These are phyloP conservation scores for Hydrangea macrophylla DNA, from an alignment of 148 eudicot genomes.

Conservation along the genomic window DNA sequence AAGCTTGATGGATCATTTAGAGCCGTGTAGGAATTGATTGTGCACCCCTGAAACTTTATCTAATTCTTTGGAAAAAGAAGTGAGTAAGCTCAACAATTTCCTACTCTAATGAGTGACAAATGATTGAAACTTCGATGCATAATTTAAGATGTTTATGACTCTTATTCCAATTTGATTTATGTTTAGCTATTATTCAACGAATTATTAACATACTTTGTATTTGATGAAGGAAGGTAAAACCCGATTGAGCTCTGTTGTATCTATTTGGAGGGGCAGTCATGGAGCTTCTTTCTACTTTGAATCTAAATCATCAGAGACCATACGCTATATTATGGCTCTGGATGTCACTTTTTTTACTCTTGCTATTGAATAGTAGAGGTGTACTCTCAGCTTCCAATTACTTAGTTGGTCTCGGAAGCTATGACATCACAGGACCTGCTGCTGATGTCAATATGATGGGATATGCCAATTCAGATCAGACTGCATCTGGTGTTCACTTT, in stretches of 20 bases:
- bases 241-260: conserved; percentile 6
- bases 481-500: conserved; percentile 70
- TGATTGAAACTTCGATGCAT: not conserved
- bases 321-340: conserved; percentile 30
- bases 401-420: conserved; percentile 78
- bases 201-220: not conserved
- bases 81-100: not conserved
- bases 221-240: conserved; percentile 24
- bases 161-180: not conserved
- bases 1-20: not conserved
- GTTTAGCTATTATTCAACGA: not conserved
- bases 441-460: conserved; percentile 96
- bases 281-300: conserved; percentile 22
- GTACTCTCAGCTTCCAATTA: conserved; percentile 44
- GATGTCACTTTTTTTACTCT: conserved; percentile 25
- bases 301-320: conserved; percentile 13
- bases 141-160: not conserved
- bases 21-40: not conserved
- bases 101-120: not conserved
- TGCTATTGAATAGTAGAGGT: conserved; percentile 22
- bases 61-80: not conserved
- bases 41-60: not conserved
- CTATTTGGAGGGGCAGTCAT: conserved; percentile 16
- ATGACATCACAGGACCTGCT: conserved; percentile 91
- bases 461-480: conserved; percentile 64